phyloP scores from a whole-genome alignment of 169 alveolate species.

The Perkinsus olseni region DNA sequence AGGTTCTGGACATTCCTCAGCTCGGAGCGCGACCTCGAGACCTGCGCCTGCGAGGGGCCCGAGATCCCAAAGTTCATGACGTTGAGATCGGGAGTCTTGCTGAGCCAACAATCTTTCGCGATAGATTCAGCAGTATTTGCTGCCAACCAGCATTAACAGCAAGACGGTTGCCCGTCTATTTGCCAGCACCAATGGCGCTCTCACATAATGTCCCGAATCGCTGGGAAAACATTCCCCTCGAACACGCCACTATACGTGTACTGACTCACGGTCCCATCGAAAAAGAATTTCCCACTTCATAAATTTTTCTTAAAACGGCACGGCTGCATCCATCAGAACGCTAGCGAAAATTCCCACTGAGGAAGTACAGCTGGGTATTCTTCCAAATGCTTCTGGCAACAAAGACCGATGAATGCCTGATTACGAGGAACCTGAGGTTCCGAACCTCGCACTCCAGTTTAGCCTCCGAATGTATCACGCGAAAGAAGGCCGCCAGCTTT shows the following conservation, averaged over 20 bases:
- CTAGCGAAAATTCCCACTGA: too few species aligned
- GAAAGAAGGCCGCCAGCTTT: too few species aligned
- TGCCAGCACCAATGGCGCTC: not conserved
- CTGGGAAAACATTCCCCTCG: not conserved
- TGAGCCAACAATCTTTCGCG: not conserved
- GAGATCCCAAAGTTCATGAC: not conserved
- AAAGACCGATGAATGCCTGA: too few species aligned
- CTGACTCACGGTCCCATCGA: not conserved
- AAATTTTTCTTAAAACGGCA: too few species aligned
- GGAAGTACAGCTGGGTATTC: too few species aligned
- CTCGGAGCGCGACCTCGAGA: not conserved
- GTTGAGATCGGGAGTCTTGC: not conserved
- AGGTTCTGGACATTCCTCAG: not conserved
- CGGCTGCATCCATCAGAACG: too few species aligned
- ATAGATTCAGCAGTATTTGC: not conserved
- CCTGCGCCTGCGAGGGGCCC: not conserved
- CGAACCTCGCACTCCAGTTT: too few species aligned
- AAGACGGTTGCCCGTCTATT: not conserved
- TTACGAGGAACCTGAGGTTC: too few species aligned
- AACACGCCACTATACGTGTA: not conserved
- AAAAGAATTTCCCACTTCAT: too few species aligned
- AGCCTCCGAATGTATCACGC: too few species aligned
- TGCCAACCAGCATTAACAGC: not conserved
- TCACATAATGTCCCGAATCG: not conserved
- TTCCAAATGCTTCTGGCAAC: too few species aligned